A percentile compares a stretch with the other conserved stretches of the same genome.
These are phyloP conservation scores for Durusdinium trenchii DNA, from an alignment of 73 alveolate species.

Conservation along the genomic window DNA sequence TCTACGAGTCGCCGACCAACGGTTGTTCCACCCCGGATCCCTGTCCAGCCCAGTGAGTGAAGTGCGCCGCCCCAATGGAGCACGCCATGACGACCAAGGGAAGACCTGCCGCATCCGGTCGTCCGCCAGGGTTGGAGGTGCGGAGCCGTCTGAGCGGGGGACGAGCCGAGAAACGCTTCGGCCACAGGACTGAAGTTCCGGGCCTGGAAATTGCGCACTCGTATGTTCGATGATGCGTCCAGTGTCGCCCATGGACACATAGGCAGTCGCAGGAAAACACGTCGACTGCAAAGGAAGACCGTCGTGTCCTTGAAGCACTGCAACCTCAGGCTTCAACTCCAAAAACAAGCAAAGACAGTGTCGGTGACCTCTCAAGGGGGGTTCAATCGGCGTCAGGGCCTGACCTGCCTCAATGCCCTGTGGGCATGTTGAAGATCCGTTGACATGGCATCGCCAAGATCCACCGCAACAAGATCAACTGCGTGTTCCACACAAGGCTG, in stretches of 20 bases:
- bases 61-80: conserved; percentile 90
- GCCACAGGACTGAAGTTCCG: background rate
- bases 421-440: no score
- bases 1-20: no score
- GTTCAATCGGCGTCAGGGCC: no score
- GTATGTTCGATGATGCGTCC: conserved; percentile 67
- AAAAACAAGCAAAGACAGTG: no score
- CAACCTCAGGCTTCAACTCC: no score
- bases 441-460: no score
- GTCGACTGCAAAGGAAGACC: conserved; percentile 9
- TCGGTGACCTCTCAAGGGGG: no score
- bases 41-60: conserved; percentile 90
- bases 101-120: background rate
- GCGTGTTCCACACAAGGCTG: no score
- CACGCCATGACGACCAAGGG: conserved; percentile 23
- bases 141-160: background rate
- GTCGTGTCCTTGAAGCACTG: background rate
- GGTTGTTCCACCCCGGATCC: background rate
- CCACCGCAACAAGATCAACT: no score
- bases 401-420: no score
- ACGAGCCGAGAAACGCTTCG: background rate
- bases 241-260: conserved; percentile 54
- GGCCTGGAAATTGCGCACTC: conserved; percentile 28
- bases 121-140: background rate
- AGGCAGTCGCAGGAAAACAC: conserved; percentile 74